phyloP scores from a whole-genome alignment of 2,329 filamentous ascomycete species.

The Colletotrichum coccodes region DNA sequence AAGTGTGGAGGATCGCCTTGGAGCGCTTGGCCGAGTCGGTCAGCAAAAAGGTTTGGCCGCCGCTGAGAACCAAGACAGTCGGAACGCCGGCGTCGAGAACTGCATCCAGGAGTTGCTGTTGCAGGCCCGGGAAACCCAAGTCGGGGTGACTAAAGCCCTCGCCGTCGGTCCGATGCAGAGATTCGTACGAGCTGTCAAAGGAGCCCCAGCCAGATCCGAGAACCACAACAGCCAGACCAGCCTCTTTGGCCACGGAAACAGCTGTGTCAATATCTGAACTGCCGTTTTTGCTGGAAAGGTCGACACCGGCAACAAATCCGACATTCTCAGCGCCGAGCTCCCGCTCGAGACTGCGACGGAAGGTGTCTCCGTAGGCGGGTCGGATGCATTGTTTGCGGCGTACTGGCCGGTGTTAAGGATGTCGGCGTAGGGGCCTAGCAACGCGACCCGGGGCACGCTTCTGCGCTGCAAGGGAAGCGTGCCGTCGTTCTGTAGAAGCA shows the following conservation, averaged over 20 bases:
- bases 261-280: slow-evolving; percentile 35
- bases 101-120: slow-evolving; percentile 46
- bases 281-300: slow-evolving; percentile 34
- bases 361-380: slow-evolving; percentile 35
- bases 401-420: slow-evolving; percentile 37
- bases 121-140: slow-evolving; percentile 43
- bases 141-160: slow-evolving; percentile 45
- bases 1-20: slow-evolving; percentile 69
- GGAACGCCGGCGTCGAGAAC: slow-evolving; percentile 43
- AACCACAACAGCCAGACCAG: slow-evolving; percentile 41
- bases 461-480: slow-evolving; percentile 26
- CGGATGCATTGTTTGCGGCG: slow-evolving; percentile 35
- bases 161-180: slow-evolving; percentile 44
- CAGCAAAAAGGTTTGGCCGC: slow-evolving; percentile 44
- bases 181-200: slow-evolving; percentile 35
- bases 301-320: slow-evolving; percentile 31
- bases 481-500: slow-evolving; percentile 37
- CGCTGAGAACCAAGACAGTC: slow-evolving; percentile 42
- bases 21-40: slow-evolving; percentile 45
- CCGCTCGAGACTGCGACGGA: slow-evolving; percentile 34
- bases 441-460: slow-evolving; percentile 24
- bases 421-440: slow-evolving; percentile 36
- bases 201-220: slow-evolving; percentile 41
- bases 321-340: slow-evolving; percentile 37
- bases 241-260: slow-evolving; percentile 40